Evolutionary conservation across 1,284 basidiomycete genomes (phyloP).

Genomic region (Rhodotorula sp.): DNA sequence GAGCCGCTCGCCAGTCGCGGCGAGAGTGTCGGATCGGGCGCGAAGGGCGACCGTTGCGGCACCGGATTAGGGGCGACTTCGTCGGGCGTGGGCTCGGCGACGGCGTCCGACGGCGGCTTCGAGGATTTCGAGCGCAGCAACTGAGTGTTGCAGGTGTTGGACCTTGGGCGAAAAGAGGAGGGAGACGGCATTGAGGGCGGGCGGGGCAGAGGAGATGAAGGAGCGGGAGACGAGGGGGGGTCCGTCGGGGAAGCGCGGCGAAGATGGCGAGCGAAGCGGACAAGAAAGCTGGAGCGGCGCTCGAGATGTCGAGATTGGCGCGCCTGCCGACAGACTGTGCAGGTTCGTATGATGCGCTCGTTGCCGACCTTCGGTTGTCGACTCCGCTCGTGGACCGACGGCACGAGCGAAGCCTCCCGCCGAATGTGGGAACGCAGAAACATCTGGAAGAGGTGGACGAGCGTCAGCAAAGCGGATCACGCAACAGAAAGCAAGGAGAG

Average conservation of each 20-base stretch:
- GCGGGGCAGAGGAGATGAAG: background rate
- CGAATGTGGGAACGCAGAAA: too few relatives aligned
- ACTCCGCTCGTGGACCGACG: too few relatives aligned
- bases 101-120: background rate
- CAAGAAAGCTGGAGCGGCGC: too few relatives aligned
- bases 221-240: background rate
- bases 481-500: too few relatives aligned
- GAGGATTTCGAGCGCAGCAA: background rate
- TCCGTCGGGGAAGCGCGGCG: background rate
- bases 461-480: too few relatives aligned
- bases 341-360: too few relatives aligned
- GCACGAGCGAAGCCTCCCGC: too few relatives aligned
- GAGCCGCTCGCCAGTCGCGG: background rate
- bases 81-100: constrained; percentile 1
- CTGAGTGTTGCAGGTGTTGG: background rate
- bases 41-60: background rate
- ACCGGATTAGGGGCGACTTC: background rate
- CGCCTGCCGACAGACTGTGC: too few relatives aligned
- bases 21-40: background rate
- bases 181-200: background rate
- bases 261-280: background rate
- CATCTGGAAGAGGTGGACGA: too few relatives aligned
- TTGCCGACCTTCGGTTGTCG: too few relatives aligned
- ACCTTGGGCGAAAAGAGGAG: background rate
- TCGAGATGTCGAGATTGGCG: too few relatives aligned